Percentiles rank a stretch among this genome's conserved stretches.
Evolutionary conservation across 2,329 filamentous ascomycete species (phyloP).

Genomic region (Aspergillus glaucus): DNA sequence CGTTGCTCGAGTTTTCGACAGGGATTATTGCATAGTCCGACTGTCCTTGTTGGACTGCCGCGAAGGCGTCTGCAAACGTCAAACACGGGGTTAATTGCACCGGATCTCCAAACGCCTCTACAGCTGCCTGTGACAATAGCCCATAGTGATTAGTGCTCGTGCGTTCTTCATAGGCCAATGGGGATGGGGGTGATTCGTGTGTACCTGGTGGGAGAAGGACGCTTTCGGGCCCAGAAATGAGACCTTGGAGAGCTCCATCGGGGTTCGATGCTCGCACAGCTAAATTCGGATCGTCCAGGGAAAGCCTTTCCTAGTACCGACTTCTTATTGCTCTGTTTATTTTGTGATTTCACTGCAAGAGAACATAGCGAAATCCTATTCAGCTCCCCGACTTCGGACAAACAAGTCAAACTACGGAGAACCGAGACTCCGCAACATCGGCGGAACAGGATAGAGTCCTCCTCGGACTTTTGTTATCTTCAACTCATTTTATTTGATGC

Average conservation of each 20-base stretch:
- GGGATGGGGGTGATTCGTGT: conserved; percentile 12
- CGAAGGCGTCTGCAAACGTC: conserved; percentile 62
- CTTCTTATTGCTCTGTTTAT: too few relatives aligned
- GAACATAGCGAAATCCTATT: too few relatives aligned
- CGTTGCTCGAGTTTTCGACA: conserved; percentile 94
- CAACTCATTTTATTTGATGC: background rate
- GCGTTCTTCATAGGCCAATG: background rate
- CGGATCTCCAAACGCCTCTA: conserved; percentile 43
- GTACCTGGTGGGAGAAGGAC: conserved; percentile 66
- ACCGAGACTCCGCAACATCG: too few relatives aligned
- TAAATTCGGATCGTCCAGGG: too few relatives aligned
- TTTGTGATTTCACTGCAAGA: too few relatives aligned
- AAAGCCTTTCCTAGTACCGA: too few relatives aligned
- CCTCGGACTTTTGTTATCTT: background rate
- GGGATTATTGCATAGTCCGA: conserved; percentile 75
- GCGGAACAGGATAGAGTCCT: too few relatives aligned
- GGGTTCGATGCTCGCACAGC: background rate
- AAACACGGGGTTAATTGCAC: conserved; percentile 28
- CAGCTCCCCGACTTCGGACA: too few relatives aligned
- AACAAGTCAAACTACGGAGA: too few relatives aligned
- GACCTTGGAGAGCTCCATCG: conserved; percentile 25
- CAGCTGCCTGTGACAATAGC: conserved; percentile 43
- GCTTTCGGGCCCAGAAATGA: conserved; percentile 59
- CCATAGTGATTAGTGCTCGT: conserved; percentile 9
- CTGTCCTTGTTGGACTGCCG: conserved; percentile 61